A percentile compares a stretch with the other conserved stretches of the same genome.
phyloP scores from a whole-genome alignment of 1,139 yeast species.

The Magnusiomyces suaveolens region DNA sequence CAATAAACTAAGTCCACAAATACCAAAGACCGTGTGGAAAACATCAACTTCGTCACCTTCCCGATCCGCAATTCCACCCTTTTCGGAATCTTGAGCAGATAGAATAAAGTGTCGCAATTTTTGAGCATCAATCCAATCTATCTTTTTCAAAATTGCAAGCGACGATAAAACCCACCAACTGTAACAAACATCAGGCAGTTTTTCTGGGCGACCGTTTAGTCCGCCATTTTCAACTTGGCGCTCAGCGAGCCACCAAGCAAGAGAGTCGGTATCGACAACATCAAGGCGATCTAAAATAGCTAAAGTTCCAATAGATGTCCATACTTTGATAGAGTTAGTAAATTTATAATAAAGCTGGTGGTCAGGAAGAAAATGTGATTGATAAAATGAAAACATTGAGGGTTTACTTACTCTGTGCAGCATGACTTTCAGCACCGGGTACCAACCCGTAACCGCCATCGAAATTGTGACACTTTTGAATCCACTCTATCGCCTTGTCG shows the following conservation, averaged over 20 bases:
- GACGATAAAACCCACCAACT: constrained; percentile 96
- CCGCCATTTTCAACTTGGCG: constrained; percentile 90
- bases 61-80: constrained; percentile 89
- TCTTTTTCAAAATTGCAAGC: constrained; percentile 53
- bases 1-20: constrained; percentile 74
- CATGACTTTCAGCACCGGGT: constrained; percentile 93
- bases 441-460: constrained; percentile 94
- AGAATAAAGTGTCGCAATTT: constrained; percentile 59
- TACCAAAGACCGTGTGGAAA: constrained; percentile 83
- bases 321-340: constrained; percentile 34
- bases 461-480: constrained; percentile 67
- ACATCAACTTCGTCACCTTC: constrained; percentile 88
- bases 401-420: constrained; percentile 50
- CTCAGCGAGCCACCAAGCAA: constrained; percentile 80
- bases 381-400: background rate
- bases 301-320: constrained; percentile 74
- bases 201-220: constrained; percentile 91
- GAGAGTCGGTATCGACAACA: constrained; percentile 34
- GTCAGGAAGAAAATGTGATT: too few relatives aligned
- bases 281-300: constrained; percentile 53
- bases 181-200: constrained; percentile 91
- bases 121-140: constrained; percentile 64
- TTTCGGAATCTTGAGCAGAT: constrained; percentile 61
- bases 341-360: too few relatives aligned
- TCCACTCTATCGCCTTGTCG: constrained; percentile 56